These are phyloP conservation scores for Aspergillus transmontanensis DNA, from an alignment of 2,329 filamentous ascomycete genomes.

Conservation along the genomic window DNA sequence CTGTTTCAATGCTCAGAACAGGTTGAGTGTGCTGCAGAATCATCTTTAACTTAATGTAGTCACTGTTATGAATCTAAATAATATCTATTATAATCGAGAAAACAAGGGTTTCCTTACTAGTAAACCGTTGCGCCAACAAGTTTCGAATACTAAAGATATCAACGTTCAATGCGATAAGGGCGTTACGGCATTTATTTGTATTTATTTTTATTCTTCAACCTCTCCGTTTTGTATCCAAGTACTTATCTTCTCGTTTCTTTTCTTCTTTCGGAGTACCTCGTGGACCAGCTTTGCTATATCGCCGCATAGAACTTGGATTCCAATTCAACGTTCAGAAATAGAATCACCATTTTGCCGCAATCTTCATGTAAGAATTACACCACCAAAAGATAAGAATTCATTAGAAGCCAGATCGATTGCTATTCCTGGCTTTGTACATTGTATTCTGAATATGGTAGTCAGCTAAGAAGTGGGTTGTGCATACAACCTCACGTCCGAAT, in stretches of 20 bases:
- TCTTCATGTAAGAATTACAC: not conserved
- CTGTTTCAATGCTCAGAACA: not conserved
- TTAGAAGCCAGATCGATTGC: not conserved
- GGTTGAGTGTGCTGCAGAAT: not conserved
- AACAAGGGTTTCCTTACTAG: slow-evolving; percentile 7
- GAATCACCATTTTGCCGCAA: not conserved
- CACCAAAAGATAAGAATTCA: not conserved
- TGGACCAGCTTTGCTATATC: slow-evolving; percentile 11
- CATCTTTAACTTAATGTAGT: not conserved
- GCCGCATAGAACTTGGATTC: not conserved
- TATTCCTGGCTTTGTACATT: not conserved
- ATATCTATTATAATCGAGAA: not conserved
- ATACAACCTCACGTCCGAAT: not conserved
- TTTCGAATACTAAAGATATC: not conserved
- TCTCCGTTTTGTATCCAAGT: not conserved
- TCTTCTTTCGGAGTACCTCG: slow-evolving; percentile 5
- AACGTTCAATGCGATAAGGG: not conserved
- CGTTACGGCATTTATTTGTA: not conserved
- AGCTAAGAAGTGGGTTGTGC: not conserved
- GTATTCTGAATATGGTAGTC: not conserved
- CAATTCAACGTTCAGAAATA: not conserved
- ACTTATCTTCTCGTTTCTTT: not conserved
- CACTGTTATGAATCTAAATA: not conserved
- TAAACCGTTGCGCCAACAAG: slow-evolving; percentile 8
- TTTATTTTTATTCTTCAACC: not conserved